Evolutionary conservation across 306 rosid genomes (phyloP).

Genomic region (Styphnolobium japonicum): DNA sequence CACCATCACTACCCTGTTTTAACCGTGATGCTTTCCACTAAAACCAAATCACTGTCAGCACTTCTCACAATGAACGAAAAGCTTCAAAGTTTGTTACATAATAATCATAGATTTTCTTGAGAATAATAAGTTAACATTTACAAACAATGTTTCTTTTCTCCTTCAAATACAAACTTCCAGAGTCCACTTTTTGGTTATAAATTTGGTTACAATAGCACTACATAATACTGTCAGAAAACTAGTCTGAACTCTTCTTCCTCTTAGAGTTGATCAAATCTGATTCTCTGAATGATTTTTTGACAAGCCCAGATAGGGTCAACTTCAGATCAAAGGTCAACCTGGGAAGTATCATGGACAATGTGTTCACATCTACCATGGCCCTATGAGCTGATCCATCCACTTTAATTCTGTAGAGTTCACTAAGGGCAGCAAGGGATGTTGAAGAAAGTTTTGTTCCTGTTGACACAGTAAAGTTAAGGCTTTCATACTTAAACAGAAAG

Average conservation of each 20-base stretch:
- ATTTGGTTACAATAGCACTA: conserved; percentile 12
- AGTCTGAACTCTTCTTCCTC: conserved; percentile 62
- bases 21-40: neutral
- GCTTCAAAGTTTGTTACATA: neutral
- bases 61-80: neutral
- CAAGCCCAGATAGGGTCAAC: conserved; percentile 46
- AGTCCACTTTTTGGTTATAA: conserved; percentile 4
- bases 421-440: conserved; percentile 50
- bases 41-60: neutral
- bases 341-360: conserved; percentile 59
- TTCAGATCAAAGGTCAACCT: conserved; percentile 60
- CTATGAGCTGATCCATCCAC: conserved; percentile 73
- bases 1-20: neutral
- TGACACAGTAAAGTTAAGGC: conserved; percentile 1
- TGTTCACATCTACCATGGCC: conserved; percentile 77
- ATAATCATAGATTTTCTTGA: conserved; percentile 6
- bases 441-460: conserved; percentile 51
- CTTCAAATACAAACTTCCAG: neutral
- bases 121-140: conserved; percentile 22
- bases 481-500: conserved; percentile 17
- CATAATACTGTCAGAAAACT: conserved; percentile 31
- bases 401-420: conserved; percentile 45
- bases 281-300: conserved; percentile 56
- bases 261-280: conserved; percentile 49
- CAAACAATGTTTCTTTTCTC: conserved; percentile 30